Evolutionary conservation across 2,329 filamentous ascomycete genomes (phyloP), one percentile per base, ranked within the genome.

Genomic region (Colletotrichum melonis): DNA sequence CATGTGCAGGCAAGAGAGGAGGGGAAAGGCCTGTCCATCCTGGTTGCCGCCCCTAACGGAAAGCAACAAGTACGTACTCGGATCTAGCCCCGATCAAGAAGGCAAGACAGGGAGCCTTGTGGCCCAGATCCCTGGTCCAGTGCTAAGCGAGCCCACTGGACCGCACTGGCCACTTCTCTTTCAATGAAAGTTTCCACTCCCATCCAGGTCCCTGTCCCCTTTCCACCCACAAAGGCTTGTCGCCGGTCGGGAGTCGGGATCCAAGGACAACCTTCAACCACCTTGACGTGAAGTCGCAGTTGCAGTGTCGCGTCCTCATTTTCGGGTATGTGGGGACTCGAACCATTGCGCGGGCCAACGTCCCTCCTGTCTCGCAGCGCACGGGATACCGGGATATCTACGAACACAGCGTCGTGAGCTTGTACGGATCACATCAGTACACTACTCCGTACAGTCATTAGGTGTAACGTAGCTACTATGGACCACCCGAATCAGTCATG

Each of bases 91-190:
- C 30, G 16, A 68, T 63, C 24, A 5, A 35, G 62, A 8, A 54
- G 30, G 22, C n/a, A 32, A 49, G 52, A 54, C 46, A 46, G 67
- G 63, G 55, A 22, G 22, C 49, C 14, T 12, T 62, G 57, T 28
- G 64, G 62, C 65, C 69, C 69, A 63, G 57, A 56, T 52, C 49
- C 63, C 63, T 62, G 69, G 69, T 63, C 56, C 56, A 56, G 28
- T 46, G 46, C 56, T 63, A 62, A 55, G 32, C 68, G 46, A 70
- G 38, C 46, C 19, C 55, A 63, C 11, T 56, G 11, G 9, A 22
- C 19, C 28, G 57, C 66, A 46, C 59, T 35, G 63, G 60, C 67
- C 67, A 42, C 60, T 58, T 35, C 32, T 52, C 42, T 22, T 30
- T 30, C 60, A 19, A 35, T 35, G 9, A 11, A 35, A 49, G 42